Base-by-base conservation (phyloP, 495 filamentous ascomycete genomes). In the Lindgomyces ingoldianus region DNA sequence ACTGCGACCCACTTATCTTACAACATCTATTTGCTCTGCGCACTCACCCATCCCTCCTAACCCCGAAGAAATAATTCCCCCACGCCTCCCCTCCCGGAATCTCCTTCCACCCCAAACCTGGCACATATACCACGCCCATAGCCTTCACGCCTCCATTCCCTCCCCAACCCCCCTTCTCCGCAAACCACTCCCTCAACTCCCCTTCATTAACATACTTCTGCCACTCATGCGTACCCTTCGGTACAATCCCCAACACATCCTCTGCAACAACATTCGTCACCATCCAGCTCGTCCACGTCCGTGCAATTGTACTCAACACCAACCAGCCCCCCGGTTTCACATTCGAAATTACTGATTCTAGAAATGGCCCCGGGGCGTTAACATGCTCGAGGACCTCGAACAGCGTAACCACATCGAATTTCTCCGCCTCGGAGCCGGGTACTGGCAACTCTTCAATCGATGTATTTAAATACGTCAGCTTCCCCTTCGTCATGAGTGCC, bases 311-410 rank as follows among this genome's bases (percentile, higher is more conserved):
- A 59, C 88, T 91, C 19, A 93, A 79, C 30, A 97, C 82, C 1
- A 98, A 76, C 94, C 95, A 98, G 1, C 94, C 94, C 6, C 94
- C 94, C 0, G 94, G 95, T 54, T 84, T 86, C 6, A 98, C 86
- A 49, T 91, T 86, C n/a, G 80, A 78, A 9, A 89, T 79, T 63
- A 87, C 85, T 14, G 78, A 75, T 21, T 82, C 77, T 1, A 98
- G 80, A 72, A 98, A 97, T 0, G 81, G 70, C 0, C 83, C 76
- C 0, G 91, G 89, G 8, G 83, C 78, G 2, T 84, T 83, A 61
- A 98, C 89, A 73, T 98, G 94, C 72, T 98, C 94, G 41, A 98
- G 79, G 0, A 98, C 94, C 74, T 98, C 94, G 76, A 98, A 98
- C 27, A 95, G 74, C 3, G 89, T 88, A 8, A 98, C 85, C 2